A percentile compares a stretch with the other conserved stretches of the same genome.
These are phyloP conservation scores for Uronychia setigera DNA, from an alignment of 73 alveolate species.

Conservation along the genomic window DNA sequence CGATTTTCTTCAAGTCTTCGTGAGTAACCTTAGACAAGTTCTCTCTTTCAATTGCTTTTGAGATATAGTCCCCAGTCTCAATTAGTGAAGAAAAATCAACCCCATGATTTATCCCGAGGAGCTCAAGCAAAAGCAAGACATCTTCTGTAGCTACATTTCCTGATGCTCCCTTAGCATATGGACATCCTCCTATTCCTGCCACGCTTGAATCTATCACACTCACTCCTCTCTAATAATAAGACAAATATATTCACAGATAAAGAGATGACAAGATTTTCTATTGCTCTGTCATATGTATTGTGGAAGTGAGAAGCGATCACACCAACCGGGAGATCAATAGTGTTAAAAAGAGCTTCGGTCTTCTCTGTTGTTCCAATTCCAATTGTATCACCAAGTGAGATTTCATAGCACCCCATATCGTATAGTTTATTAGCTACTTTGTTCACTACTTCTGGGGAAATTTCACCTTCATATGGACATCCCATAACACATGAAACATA, in stretches of 20 bases:
- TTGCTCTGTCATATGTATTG: constrained; percentile 88
- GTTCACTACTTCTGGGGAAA: constrained; percentile 72
- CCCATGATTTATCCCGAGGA: constrained; percentile 91
- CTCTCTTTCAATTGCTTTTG: constrained; percentile 54
- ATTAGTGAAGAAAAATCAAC: constrained; percentile 64
- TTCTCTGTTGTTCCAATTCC: constrained; percentile 94
- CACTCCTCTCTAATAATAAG: constrained; percentile 75
- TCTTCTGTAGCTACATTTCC: constrained; percentile 97
- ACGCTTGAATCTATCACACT: constrained; percentile 88
- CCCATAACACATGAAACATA: constrained; percentile 93
- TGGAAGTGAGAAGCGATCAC: constrained; percentile 92
- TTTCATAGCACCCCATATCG: constrained; percentile 95
- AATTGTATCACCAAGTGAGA: constrained; percentile 94
- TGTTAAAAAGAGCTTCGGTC: constrained; percentile 62
- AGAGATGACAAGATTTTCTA: constrained; percentile 82
- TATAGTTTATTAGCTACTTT: constrained; percentile 60
- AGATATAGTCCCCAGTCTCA: constrained; percentile 70
- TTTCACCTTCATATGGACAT: constrained; percentile 94
- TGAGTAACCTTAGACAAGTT: constrained; percentile 45
- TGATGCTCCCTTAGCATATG: constrained; percentile 95
- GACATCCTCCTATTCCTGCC: constrained; percentile 98
- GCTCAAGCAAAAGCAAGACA: constrained; percentile 75
- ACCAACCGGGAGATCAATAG: constrained; percentile 66
- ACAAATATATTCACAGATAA: constrained; percentile 47
- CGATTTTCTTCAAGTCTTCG: constrained; percentile 34